A percentile compares a stretch with the other conserved stretches of the same genome.
Conservation (phyloP, 208 protist species). For the Leishmania mexicana region DNA sequence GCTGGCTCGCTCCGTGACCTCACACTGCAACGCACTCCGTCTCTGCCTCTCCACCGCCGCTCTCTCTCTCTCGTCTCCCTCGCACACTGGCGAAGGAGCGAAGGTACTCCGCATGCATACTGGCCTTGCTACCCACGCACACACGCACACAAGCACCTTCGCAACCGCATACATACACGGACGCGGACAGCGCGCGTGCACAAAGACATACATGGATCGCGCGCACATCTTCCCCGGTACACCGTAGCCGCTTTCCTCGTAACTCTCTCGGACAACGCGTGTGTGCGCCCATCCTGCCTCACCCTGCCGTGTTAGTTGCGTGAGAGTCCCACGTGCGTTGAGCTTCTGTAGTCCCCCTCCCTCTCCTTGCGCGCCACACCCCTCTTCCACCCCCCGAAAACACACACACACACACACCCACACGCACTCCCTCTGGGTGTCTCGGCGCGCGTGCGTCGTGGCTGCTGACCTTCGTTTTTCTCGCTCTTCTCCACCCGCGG, state of each 20-base stretch:
- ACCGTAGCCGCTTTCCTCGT: not conserved
- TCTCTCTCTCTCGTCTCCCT: not conserved
- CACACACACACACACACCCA: too few species aligned
- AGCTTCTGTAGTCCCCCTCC: too few species aligned
- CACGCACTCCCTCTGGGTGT: not conserved
- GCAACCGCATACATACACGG: not conserved
- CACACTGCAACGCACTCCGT: not conserved
- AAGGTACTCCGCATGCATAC: not conserved
- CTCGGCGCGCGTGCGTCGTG: not conserved
- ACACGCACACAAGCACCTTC: not conserved
- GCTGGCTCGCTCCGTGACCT: too few species aligned
- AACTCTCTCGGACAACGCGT: too few species aligned
- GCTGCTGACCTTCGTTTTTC: not conserved
- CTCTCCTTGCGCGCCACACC: too few species aligned
- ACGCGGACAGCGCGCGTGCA: not conserved
- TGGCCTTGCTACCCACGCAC: not conserved
- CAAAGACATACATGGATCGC: not conserved
- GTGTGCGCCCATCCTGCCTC: too few species aligned
- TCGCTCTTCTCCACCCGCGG: not conserved
- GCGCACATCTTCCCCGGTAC: too few species aligned
- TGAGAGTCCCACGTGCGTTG: too few species aligned
- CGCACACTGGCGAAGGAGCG: not conserved
- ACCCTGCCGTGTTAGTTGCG: too few species aligned
- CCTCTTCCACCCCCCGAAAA: not conserved
- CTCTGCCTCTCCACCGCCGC: not conserved